Percentiles rank a stretch among this genome's conserved stretches.
Conservation (phyloP, 202 grass and related monocot genomes). For the Bolboschoenoplectus hybrid region DNA sequence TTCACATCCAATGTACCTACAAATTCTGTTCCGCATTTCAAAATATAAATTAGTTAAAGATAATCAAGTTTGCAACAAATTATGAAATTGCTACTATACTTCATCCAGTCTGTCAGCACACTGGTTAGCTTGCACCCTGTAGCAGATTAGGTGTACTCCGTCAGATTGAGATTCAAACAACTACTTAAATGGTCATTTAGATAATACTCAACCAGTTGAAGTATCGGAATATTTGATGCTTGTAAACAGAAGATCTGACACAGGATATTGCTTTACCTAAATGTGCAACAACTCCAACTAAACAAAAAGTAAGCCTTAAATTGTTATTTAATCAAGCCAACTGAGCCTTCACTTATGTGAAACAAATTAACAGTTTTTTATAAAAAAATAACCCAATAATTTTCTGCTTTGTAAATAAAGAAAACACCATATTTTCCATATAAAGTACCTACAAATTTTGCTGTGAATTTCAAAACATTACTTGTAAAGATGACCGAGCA, state of each 20-base stretch:
- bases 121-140: neutral
- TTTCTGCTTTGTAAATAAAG: constrained; percentile 1
- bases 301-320: neutral
- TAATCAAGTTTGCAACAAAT: neutral
- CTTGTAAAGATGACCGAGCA: neutral
- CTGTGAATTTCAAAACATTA: neutral
- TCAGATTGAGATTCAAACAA: neutral
- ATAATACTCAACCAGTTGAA: neutral
- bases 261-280: neutral
- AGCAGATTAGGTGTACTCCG: neutral
- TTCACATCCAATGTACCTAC: neutral
- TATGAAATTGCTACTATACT: neutral
- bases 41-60: neutral
- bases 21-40: neutral
- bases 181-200: neutral
- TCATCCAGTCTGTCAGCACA: neutral
- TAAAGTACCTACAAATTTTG: neutral
- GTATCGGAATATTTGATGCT: neutral
- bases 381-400: neutral
- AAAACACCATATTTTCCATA: neutral
- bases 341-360: neutral
- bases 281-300: neutral
- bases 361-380: neutral
- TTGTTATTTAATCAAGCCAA: constrained; percentile 18
- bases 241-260: neutral